Evolutionary conservation across 202 grass and related monocot genomes (phyloP), one percentile per base, ranked within the genome.

Genomic region (Alloteropsis angusta): DNA sequence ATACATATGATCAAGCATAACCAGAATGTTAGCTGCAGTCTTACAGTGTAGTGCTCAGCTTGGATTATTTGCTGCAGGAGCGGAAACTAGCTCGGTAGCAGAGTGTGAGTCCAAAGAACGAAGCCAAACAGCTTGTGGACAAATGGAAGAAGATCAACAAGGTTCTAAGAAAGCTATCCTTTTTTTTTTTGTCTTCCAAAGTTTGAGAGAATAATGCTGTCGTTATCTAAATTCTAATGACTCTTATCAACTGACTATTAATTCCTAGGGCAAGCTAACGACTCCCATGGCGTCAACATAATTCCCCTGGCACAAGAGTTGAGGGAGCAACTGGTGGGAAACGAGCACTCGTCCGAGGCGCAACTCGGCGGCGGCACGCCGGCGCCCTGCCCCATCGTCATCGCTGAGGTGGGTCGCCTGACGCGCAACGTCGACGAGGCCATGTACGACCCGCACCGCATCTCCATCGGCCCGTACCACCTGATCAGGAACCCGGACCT

Each of bases 401-500:
- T 80, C 18, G 77, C 18, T 26, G 5, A 36, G 77, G 65, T 70
- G 1, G 6, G 1, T 3, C 0, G 1, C 11, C 23, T 3, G 17
- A 74, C 47, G 0, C 69, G 80, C 46, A 45, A 74, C 36, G 48
- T 82, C 59, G 37, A 34, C 48, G 0, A 8, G 18, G 13, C 1
- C 0, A 71, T 34, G 36, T 82, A 82, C 17, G 37, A 36, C 1
- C 80, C 70, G 0, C 0, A 56, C 7, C 28, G 45, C 25, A 18
- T 82, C 18, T 65, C 60, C 47, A 55, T 83, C 18, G 80, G 71
- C 7, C 80, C 80, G 4, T 82, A 48, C 18, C 12, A 49, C 52
- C 41, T 0, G 39, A 26, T 26, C 38, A 44, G 0, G 0, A 67
- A 67, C 21, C 39, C 5, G 6, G 39, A 15, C 0, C 64, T 67